Percentiles rank a stretch among this genome's conserved stretches.
phyloP scores from a whole-genome alignment of 495 filamentous ascomycete species.

The Trichoderma gamsii region DNA sequence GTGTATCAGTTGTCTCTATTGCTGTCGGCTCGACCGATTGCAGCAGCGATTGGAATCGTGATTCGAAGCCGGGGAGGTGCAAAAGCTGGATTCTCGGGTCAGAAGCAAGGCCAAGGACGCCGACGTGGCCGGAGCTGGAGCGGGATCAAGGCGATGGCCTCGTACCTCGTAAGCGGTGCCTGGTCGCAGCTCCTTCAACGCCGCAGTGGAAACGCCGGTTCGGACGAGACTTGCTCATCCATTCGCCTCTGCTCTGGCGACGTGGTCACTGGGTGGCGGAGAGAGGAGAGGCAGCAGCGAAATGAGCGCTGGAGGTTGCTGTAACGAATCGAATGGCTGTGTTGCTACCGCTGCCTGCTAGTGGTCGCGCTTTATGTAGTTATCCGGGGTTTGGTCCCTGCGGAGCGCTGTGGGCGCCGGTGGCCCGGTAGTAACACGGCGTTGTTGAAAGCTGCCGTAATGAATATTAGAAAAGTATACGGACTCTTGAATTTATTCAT shows the following conservation, averaged over 20 bases:
- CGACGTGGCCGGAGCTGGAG: constrained; percentile 9
- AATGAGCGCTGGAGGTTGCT: background rate
- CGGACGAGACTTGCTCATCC: background rate
- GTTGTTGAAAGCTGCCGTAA: too few relatives aligned
- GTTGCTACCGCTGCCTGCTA: background rate
- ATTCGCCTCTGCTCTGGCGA: constrained; percentile 12
- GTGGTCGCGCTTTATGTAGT: background rate
- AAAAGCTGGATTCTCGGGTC: background rate
- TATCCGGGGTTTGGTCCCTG: background rate
- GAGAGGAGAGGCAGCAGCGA: background rate
- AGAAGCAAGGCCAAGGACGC: background rate
- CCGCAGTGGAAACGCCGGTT: background rate
- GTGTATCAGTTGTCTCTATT: too few relatives aligned
- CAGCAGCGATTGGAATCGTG: too few relatives aligned
- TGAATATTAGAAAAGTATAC: too few relatives aligned
- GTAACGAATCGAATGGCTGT: background rate
- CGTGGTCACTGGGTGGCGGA: constrained; percentile 6
- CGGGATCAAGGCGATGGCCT: background rate
- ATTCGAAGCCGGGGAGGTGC: background rate
- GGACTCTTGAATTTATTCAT: too few relatives aligned
- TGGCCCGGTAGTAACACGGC: too few relatives aligned
- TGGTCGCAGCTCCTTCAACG: constrained; percentile 1
- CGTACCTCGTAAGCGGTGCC: background rate
- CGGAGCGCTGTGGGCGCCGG: too few relatives aligned
- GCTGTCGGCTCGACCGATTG: too few relatives aligned